These are phyloP conservation scores for Tripidium arundinaceum DNA, from an alignment of 202 grass and related monocot genomes.

Conservation along the genomic window DNA sequence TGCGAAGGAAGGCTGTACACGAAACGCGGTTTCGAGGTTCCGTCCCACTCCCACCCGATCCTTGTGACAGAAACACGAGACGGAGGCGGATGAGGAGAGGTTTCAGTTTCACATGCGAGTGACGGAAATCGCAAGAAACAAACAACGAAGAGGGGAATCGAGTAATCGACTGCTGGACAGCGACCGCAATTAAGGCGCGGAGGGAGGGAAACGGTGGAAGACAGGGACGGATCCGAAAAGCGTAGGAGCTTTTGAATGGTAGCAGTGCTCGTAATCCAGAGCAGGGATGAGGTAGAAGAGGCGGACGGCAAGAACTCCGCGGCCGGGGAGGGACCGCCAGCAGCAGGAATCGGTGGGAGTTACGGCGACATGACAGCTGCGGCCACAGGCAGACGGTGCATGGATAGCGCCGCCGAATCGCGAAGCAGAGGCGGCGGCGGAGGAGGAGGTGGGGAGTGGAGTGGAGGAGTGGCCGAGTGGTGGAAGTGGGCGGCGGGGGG, in stretches of 20 bases:
- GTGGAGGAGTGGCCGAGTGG: too few species aligned
- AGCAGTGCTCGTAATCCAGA: too few species aligned
- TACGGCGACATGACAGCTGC: not conserved
- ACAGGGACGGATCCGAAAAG: not conserved
- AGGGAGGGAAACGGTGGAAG: not conserved
- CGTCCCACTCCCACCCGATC: not conserved
- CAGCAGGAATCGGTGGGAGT: not conserved
- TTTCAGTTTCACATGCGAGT: slow-evolving; percentile 22
- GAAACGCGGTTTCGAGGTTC: slow-evolving; percentile 25
- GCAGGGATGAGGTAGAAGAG: not conserved
- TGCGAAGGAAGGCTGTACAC: not conserved
- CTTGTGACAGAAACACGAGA: slow-evolving; percentile 25
- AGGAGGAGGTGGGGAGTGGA: not conserved
- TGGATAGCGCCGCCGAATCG: not conserved
- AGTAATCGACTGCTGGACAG: not conserved
- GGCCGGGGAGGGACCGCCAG: not conserved
- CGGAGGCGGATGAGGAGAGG: not conserved
- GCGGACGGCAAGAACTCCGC: not conserved
- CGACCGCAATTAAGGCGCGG: not conserved
- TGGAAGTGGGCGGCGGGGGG: not conserved
- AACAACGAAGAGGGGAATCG: not conserved
- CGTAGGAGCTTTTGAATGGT: not conserved
- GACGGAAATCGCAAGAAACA: slow-evolving; percentile 2
- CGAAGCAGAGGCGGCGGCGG: not conserved
- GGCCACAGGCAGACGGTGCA: not conserved